Evolutionary conservation across 805 yeast species (phyloP), one percentile per base, ranked within the genome.

Genomic region (Cyberlindnera maclurae): DNA sequence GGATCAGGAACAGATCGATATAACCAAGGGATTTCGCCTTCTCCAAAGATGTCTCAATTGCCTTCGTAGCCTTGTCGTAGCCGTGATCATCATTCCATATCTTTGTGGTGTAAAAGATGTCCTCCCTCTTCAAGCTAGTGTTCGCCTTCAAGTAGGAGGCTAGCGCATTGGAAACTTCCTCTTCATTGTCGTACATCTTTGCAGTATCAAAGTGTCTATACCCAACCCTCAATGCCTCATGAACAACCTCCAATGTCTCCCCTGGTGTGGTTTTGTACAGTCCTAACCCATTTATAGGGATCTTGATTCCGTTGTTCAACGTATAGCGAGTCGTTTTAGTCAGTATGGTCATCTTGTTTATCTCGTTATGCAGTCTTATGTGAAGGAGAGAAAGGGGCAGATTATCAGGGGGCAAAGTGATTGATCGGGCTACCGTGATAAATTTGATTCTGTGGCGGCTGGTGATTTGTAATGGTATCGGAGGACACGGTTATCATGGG

Each of bases 161-260:
- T 43, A 78, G 55, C 4, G 68, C 93, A 37, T 68, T 65, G 26
- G 94, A 88, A 12, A 81, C 80, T 47, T 74, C 79, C 12, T 12
- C 24, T 31, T 42, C 45, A 20, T 82, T 81, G 2, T 69, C 70
- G 55, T 83, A 83, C 36, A 71, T 65, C 49, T 71, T 73, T 3
- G 90, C 90, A 15, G 88, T 74, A 57, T 83, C 93, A 46, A 83
- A 75, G 57, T 79, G 87, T 47, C 80, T 70, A 58, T 80, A 82
- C 7, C 89, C 89, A 12, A 66, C 66, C 52, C 73, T 67, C 38
- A 81, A 62, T 6, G 89, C 90, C 30, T 71, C 67, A 44, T 67
- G 65, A 11, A 79, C 81, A 11, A 46, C 27, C 15, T 16, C 29
- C 3, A 18, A 12, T 15, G 80, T 74, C 18, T 62, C 59, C 36